Evolutionary conservation across 2,329 filamentous ascomycete species (phyloP), one percentile per base, ranked within the genome.

Genomic region (Cladosporium austrohemisphaericum): DNA sequence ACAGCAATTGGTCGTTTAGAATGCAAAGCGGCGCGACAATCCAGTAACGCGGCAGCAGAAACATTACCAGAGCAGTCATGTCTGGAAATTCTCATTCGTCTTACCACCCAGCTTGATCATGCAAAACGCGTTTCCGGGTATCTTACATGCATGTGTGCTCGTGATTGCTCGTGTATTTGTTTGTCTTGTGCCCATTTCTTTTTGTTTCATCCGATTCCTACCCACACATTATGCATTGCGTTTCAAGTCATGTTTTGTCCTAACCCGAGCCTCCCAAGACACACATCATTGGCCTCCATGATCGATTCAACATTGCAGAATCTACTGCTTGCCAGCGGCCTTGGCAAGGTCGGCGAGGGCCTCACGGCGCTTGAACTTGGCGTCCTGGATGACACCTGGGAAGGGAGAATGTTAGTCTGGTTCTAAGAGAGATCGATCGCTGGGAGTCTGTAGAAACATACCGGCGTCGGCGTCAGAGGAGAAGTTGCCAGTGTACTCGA

Each of bases 291-390:
- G n/a, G n/a, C n/a, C n/a, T n/a, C n/a, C n/a, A n/a, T n/a, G n/a
- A n/a, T n/a, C n/a, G n/a, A 13, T 19, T 5, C 13, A 38, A 5
- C 3, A 11, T n/a, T 26, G 13, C 2, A 31, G 16, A 31, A 47
- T 47, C 33, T 47, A 62, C 49, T 65, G 59, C 61, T 67, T 65
- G 53, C 55, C 49, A 16, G 64, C 63, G 40, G 59, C 65, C 61
- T 68, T 69, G 51, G 79, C 81, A 31, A 87, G 75, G 60, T 85
- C 84, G 41, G 80, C 78, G 29, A 88, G 74, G 41, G 83, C 84
- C 65, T 87, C 84, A 44, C 81, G 81, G 54, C 84, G 83, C 78
- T 88, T 88, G 77, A 83, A 88, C 72, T 84, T 85, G 60, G 83
- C 84, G 63, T 88, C 84, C 67, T 85, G 79, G 56, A 88, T 85